Evolutionary conservation across 371 early-diverging fungal genomes (phyloP), one percentile per base, ranked within the genome.

Genomic region (Syncephalastrum monosporum): DNA sequence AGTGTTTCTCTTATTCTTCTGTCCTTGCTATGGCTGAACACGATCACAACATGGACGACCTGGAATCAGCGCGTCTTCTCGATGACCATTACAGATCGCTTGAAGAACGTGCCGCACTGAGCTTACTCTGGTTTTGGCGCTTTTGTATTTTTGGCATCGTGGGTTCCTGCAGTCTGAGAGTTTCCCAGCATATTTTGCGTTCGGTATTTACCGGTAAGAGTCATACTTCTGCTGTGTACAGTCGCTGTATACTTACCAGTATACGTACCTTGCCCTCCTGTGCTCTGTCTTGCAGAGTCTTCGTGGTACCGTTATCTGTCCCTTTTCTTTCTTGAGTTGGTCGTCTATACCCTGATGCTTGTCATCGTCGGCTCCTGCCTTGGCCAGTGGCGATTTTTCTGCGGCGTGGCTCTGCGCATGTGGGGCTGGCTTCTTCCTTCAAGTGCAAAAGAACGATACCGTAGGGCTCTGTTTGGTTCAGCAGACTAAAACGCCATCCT

Each of bases 301-400:
- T 33, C 46, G 14, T 69, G 69, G 77, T 56, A 57, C 52, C 75
- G 69, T 42, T 69, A 65, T 56, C 41, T 53, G 12, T 55, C 58
- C 12, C 71, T 79, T 27, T 66, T 79, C 46, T n/a, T 75, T 42
- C 24, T 59, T n/a, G 73, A 73, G 50, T 10, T 75, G 8, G 5
- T 65, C 21, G 69, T 79, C 1, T 79, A 79, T 33, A 71, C 75
- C 14, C 16, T 64, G 10, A 63, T 74, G 64, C 58, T 75, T 29
- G 51, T 79, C n/a, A 21, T 56, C 10, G 59, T 79, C 3, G 79
- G 79, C 4, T 66, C 64, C 12, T 21, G 69, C 15, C 59, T 71
- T 21, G 69, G 71, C 21, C 79, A 79, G 51, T 64, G 70, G 58
- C 48, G 61, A 23, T 79, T 71, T 53, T 79, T 79, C 59, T 64